These are phyloP conservation scores for Debaryomyces fabryi DNA, from an alignment of 1,139 yeast genomes.

Conservation along the genomic window DNA sequence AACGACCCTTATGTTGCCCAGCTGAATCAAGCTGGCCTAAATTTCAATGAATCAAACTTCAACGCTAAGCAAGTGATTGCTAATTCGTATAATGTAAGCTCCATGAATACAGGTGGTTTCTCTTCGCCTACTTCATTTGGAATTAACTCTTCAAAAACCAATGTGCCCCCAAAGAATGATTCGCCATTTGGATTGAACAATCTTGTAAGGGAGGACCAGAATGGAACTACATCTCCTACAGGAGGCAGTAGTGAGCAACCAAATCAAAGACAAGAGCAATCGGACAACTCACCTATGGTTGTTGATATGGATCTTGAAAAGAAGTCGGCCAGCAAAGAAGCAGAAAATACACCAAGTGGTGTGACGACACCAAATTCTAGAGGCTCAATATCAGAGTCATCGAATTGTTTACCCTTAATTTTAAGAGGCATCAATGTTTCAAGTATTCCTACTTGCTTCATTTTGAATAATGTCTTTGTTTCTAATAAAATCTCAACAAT, in stretches of 20 bases:
- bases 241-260: constrained; percentile 20
- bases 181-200: constrained; percentile 26
- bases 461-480: constrained; percentile 30
- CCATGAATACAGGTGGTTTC: constrained; percentile 22
- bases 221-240: constrained; percentile 22
- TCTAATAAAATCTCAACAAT: background rate
- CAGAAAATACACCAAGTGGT: background rate
- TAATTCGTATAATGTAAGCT: constrained; percentile 3
- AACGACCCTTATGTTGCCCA: constrained; percentile 18
- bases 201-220: constrained; percentile 23
- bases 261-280: constrained; percentile 12
- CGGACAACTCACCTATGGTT: constrained; percentile 1
- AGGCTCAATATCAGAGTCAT: constrained; percentile 32
- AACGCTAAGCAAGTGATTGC: background rate
- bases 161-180: constrained; percentile 23
- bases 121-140: constrained; percentile 29
- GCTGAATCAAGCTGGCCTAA: background rate
- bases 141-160: constrained; percentile 15
- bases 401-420: constrained; percentile 65
- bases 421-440: constrained; percentile 61
- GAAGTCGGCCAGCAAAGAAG: background rate
- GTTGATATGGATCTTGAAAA: background rate
- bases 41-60: background rate
- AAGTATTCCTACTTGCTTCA: constrained; percentile 57
- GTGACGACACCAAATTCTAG: constrained; percentile 11